Conservation (phyloP, 257 asterid species). For the Capsicum chinense region DNA sequence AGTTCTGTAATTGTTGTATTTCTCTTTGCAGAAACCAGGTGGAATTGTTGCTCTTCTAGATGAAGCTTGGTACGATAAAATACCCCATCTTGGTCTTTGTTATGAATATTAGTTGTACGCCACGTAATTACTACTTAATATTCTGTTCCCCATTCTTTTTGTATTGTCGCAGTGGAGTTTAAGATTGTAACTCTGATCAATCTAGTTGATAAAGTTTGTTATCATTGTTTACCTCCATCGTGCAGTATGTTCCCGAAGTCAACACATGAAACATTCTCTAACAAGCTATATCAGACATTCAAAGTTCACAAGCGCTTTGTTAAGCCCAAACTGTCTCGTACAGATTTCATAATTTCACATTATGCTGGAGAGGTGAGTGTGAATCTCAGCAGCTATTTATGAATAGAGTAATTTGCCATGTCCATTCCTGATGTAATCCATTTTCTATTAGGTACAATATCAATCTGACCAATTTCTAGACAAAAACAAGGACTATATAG, state of each 20-base stretch:
- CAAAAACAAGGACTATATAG: slow-evolving; percentile 98
- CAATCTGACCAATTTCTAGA: slow-evolving; percentile 94
- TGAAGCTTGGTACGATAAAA: slow-evolving; percentile 83
- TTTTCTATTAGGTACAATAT: slow-evolving; percentile 79
- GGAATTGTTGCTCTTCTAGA: slow-evolving; percentile 94
- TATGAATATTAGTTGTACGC: slow-evolving; percentile 25
- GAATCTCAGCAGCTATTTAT: slow-evolving; percentile 29
- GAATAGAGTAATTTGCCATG: slow-evolving; percentile 25
- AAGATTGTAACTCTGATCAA: neutral
- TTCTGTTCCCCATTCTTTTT: neutral
- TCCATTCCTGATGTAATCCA: slow-evolving; percentile 36
- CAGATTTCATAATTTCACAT: slow-evolving; percentile 84
- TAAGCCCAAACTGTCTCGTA: slow-evolving; percentile 96
- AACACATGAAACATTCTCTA: slow-evolving; percentile 92
- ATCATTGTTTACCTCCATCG: slow-evolving; percentile 36
- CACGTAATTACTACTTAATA: slow-evolving; percentile 25
- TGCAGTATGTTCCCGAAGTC: slow-evolving; percentile 99
- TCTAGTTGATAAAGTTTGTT: slow-evolving; percentile 29
- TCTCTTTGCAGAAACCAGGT: slow-evolving; percentile 90
- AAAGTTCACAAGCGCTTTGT: slow-evolving; percentile 87
- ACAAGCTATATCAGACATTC: slow-evolving; percentile 94
- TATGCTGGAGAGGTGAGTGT: slow-evolving; percentile 96
- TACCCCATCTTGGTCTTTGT: slow-evolving; percentile 29
- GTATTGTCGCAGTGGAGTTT: slow-evolving; percentile 29
- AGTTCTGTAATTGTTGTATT: slow-evolving; percentile 36